Conservation (phyloP, 345 rosid species). For the Dipteronia sinensis region DNA sequence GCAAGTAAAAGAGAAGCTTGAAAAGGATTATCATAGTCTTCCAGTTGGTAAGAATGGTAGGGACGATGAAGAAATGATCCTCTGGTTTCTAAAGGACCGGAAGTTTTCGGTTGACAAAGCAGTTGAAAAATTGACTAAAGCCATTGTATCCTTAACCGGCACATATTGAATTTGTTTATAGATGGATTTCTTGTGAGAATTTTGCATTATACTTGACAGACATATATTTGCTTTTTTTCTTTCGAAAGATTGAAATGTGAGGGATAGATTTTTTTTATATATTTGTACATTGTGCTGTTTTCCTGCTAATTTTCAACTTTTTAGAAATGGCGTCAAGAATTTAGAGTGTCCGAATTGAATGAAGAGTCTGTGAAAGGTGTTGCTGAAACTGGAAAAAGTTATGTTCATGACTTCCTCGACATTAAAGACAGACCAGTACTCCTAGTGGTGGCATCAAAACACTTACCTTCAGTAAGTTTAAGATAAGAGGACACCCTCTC, state of each 20-base stretch:
- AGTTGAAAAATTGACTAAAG: constrained; percentile 58
- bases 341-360: constrained; percentile 62
- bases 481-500: constrained; percentile 6
- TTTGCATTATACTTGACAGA: background rate
- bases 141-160: constrained; percentile 69
- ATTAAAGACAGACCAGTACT: constrained; percentile 73
- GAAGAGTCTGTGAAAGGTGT: constrained; percentile 61
- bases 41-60: constrained; percentile 82
- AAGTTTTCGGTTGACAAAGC: constrained; percentile 71
- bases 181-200: background rate
- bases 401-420: constrained; percentile 74
- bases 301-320: constrained; percentile 26
- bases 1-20: constrained; percentile 76
- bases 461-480: constrained; percentile 68
- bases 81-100: constrained; percentile 83
- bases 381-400: constrained; percentile 75
- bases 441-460: constrained; percentile 80
- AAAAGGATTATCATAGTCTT: constrained; percentile 56
- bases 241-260: background rate
- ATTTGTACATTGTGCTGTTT: constrained; percentile 14
- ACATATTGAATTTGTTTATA: background rate
- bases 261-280: background rate
- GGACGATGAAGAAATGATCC: constrained; percentile 92
- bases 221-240: background rate
- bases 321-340: constrained; percentile 89